Evolutionary conservation across 345 rosid species (phyloP), one percentile per base, ranked within the genome.

Genomic region (Nasturtium officinale): DNA sequence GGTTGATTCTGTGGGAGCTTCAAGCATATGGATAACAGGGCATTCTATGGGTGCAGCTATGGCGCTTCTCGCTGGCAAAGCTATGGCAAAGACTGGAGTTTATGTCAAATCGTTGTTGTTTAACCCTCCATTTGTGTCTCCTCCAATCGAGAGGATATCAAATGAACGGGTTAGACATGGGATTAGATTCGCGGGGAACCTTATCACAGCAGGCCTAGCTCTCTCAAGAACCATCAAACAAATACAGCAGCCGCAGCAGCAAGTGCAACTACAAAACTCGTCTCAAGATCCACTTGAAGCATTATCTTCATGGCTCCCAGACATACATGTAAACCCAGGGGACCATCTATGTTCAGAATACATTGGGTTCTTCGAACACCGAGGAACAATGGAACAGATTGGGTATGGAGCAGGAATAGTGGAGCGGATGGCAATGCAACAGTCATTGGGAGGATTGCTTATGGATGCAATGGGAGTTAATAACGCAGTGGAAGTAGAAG

Each of bases 21-120:
- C 91, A 1, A 86, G 83, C 7, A 82, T 91, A 18, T 94, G 96
- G 97, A 26, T 94, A 61, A 86, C 96, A 0, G 99, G 99, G 25
- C 96, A 94, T 72, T 91, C 96, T 50, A 79, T 94, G 7, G 99
- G 99, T 30, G 84, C 99, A 35, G 90, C 96, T 10, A 77, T 90
- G 85, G 92, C 89, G 21, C 67, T 90, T 72, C 84, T 90, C 12
- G 90, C 88, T 5, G 96, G 96, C 30, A 91, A 85, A 83, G 86
- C 84, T 17, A 79, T 89, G 88, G 96, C 89, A 3, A 89, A 84
- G 78, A 77, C 83, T 0, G 86, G 93, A 3, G 18, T 46, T 17
- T 82, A 84, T 42, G 57, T 91, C 1, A 81, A 82, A 61, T 71
- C 96, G 0, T 87, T 83, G 66, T 86, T 91, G 55, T 95, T 95